Conservation (phyloP, 73 alveolate genomes). For the Durusdinium trenchii region DNA sequence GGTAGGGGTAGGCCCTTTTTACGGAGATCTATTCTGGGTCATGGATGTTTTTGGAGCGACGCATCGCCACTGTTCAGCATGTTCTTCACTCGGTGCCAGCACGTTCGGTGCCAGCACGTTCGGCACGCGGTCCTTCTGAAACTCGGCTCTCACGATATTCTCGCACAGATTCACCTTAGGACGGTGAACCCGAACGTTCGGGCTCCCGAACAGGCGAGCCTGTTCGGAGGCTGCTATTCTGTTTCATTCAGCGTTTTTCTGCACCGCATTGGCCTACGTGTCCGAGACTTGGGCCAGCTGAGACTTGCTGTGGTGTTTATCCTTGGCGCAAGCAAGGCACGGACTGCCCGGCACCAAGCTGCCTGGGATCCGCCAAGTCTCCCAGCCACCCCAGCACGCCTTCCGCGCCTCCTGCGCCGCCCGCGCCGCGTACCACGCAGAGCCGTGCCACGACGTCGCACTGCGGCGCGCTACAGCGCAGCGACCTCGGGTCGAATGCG, state of each 20-base stretch:
- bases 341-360: conserved; percentile 35
- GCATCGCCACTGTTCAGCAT: too few relatives aligned
- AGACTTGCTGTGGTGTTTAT: background rate
- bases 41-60: too few relatives aligned
- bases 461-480: conserved; percentile 65
- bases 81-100: too few relatives aligned
- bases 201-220: too few relatives aligned
- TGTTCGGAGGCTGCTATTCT: too few relatives aligned
- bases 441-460: conserved; percentile 71
- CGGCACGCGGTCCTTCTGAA: conserved; percentile 18
- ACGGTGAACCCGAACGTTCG: background rate
- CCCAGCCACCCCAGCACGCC: conserved; percentile 4
- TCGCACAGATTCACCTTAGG: conserved; percentile 70
- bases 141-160: conserved; percentile 29
- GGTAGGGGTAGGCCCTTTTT: too few relatives aligned
- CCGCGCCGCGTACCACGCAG: conserved; percentile 43
- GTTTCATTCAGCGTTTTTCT: too few relatives aligned
- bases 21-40: too few relatives aligned
- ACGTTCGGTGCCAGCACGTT: too few relatives aligned
- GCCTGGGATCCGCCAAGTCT: background rate
- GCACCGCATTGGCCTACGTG: too few relatives aligned
- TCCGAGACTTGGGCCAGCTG: too few relatives aligned
- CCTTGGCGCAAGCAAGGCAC: background rate
- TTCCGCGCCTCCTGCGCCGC: background rate
- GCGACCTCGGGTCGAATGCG: conserved; percentile 40